Conservation (phyloP, 345 rosid species). For the Citrus unshiu region DNA sequence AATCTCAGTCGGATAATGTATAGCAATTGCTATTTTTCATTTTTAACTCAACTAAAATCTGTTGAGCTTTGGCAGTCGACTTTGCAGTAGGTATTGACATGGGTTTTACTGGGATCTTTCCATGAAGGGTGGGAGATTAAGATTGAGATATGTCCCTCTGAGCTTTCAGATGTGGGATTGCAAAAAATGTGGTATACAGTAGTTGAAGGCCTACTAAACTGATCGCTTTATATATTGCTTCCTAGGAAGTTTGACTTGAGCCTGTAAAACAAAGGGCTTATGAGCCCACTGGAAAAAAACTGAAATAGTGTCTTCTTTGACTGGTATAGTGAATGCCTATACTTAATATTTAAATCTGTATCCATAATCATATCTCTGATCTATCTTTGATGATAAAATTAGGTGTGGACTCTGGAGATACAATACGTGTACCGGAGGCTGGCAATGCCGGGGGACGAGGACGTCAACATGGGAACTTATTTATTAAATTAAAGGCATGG, state of each 20-base stretch:
- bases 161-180: neutral
- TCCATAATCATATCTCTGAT: neutral
- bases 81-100: neutral
- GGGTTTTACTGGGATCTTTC: neutral
- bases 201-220: neutral
- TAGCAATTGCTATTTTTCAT: neutral
- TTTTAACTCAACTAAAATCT: too few species aligned
- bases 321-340: neutral
- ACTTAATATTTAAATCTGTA: neutral
- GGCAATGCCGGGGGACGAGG: slow-evolving; percentile 62
- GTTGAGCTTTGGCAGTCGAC: neutral
- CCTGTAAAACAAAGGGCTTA: neutral
- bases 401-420: slow-evolving; percentile 91
- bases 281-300: neutral
- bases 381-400: slow-evolving; percentile 1
- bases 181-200: neutral
- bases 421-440: slow-evolving; percentile 61
- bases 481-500: slow-evolving; percentile 72
- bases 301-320: neutral
- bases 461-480: slow-evolving; percentile 66
- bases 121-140: neutral
- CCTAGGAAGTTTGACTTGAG: neutral
- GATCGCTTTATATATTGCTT: neutral
- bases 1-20: neutral
- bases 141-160: neutral